Conservation (phyloP, 768 basidiomycete genomes). For the Termitomyces sp. region DNA sequence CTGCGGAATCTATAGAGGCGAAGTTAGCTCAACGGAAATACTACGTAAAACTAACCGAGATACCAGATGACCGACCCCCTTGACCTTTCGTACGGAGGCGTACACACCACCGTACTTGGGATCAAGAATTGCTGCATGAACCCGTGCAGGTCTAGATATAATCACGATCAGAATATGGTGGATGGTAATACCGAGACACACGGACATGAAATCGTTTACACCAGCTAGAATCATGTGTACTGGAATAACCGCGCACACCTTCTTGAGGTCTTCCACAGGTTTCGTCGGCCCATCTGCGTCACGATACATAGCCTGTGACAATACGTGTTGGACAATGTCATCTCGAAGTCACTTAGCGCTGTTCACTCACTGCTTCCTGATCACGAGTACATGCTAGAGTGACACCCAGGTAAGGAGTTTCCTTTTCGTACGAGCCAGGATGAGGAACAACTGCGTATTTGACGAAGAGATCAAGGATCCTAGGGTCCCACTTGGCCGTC, state of each 20-base stretch:
- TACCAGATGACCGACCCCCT: slow-evolving; percentile 30
- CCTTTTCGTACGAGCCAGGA: slow-evolving; percentile 6
- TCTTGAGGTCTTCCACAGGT: slow-evolving; percentile 48
- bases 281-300: slow-evolving; percentile 54
- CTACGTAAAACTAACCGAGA: background rate
- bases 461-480: slow-evolving; percentile 51
- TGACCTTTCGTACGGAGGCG: slow-evolving; percentile 26
- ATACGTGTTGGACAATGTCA: background rate
- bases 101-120: slow-evolving; percentile 26
- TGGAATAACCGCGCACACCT: slow-evolving; percentile 37
- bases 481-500: slow-evolving; percentile 49
- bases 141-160: slow-evolving; percentile 26
- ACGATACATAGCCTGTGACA: slow-evolving; percentile 58
- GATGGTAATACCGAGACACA: background rate
- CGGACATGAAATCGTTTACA: slow-evolving; percentile 54
- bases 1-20: slow-evolving; percentile 21
- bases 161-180: background rate
- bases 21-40: background rate
- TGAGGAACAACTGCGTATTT: slow-evolving; percentile 33
- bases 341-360: background rate
- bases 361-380: slow-evolving; percentile 55
- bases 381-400: slow-evolving; percentile 58
- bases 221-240: slow-evolving; percentile 55
- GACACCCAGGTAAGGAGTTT: slow-evolving; percentile 27
- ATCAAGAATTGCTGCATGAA: slow-evolving; percentile 31